Evolutionary conservation across 73 alveolate genomes (phyloP).

Genomic region (Paramecium caudatum): DNA sequence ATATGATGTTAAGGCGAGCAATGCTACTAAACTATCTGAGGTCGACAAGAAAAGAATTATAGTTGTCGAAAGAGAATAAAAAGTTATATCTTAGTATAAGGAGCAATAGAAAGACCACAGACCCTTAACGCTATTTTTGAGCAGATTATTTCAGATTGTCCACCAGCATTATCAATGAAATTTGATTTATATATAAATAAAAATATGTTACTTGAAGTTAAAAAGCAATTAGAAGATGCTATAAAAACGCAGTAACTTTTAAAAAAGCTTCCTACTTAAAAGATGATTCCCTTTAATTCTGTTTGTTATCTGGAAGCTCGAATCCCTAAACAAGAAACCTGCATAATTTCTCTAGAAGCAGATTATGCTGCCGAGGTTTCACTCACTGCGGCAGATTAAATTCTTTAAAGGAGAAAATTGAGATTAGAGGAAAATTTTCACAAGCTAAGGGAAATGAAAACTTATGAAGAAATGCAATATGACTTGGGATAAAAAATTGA

Average conservation of each 20-base stretch:
- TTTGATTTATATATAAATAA: too few relatives aligned
- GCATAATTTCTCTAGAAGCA: constrained; percentile 1
- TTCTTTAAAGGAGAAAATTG: neutral
- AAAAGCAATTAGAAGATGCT: neutral
- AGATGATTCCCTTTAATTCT: neutral
- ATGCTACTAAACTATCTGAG: too few relatives aligned
- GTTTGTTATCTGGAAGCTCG: neutral
- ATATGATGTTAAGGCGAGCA: neutral
- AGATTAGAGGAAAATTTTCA: neutral
- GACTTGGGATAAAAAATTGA: constrained; percentile 7
- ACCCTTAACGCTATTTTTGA: neutral
- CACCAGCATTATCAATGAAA: too few relatives aligned
- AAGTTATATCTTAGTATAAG: neutral
- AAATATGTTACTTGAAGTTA: neutral
- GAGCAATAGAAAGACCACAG: neutral
- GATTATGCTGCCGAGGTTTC: constrained; percentile 33
- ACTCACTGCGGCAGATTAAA: neutral
- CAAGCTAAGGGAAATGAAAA: neutral
- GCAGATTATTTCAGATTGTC: neutral
- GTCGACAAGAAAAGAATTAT: neutral
- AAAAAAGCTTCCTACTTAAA: neutral
- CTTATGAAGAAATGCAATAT: constrained; percentile 31
- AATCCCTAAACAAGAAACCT: neutral
- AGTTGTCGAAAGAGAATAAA: neutral
- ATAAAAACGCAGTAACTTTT: neutral